These are phyloP conservation scores for Diaporthe humulicola DNA, from an alignment of 2,329 filamentous ascomycete species.

Conservation along the genomic window DNA sequence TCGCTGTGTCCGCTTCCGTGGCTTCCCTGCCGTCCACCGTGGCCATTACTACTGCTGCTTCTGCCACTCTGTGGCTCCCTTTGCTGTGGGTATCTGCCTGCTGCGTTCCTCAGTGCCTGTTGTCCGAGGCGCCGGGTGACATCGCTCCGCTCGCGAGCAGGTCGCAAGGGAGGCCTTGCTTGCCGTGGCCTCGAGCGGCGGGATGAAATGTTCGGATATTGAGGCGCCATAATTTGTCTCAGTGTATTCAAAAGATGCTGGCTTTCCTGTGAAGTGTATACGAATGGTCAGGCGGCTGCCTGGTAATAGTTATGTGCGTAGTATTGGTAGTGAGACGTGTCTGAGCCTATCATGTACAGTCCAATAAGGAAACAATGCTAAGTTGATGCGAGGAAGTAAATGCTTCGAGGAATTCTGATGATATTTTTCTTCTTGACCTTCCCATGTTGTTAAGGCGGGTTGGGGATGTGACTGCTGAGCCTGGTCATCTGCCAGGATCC, in stretches of 20 bases:
- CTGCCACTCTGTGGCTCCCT: neutral
- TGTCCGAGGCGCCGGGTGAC: constrained; percentile 17
- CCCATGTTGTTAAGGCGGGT: neutral
- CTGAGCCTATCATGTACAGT: neutral
- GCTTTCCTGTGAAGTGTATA: neutral
- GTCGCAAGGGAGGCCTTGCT: neutral
- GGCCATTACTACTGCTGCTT: neutral
- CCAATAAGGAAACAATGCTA: neutral
- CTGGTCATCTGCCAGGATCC: constrained; percentile 8
- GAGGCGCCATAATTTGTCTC: constrained; percentile 6
- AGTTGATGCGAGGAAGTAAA: neutral
- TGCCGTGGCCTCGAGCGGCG: constrained; percentile 26
- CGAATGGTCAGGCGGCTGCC: neutral
- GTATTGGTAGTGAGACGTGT: constrained; percentile 10
- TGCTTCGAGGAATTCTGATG: neutral
- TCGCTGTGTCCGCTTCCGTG: neutral
- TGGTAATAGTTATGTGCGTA: neutral
- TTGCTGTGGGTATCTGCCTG: neutral
- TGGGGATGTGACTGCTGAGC: constrained; percentile 29
- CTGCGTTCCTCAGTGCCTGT: constrained; percentile 11
- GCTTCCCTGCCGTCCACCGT: neutral
- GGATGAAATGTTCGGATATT: neutral
- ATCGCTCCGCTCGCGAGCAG: constrained; percentile 23
- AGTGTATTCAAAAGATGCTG: neutral
- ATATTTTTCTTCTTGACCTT: neutral